These are phyloP conservation scores for Candida nanaspora DNA, from an alignment of 805 yeast species.

Conservation along the genomic window DNA sequence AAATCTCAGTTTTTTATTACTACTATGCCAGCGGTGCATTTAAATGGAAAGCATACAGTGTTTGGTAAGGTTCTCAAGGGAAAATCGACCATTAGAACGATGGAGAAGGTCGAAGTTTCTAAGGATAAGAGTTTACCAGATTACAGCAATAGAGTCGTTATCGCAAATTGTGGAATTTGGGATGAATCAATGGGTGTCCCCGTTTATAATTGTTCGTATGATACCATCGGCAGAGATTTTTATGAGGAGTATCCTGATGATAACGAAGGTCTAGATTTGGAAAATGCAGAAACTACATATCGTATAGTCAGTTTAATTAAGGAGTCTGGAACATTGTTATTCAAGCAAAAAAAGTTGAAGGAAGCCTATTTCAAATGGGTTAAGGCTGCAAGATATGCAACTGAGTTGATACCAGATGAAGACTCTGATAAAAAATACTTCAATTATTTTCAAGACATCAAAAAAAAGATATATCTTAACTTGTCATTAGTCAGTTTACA, in stretches of 20 bases:
- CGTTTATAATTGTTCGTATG: constrained; percentile 54
- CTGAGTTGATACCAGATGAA: constrained; percentile 65
- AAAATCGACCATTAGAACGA: constrained; percentile 59
- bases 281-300: constrained; percentile 35
- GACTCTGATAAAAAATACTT: constrained; percentile 52
- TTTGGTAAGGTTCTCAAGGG: constrained; percentile 69
- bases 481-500: constrained; percentile 50
- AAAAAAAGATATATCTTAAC: constrained; percentile 47
- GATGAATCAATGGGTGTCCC: constrained; percentile 44
- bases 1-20: constrained; percentile 68
- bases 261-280: constrained; percentile 50
- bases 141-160: constrained; percentile 34
- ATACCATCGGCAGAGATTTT: constrained; percentile 56
- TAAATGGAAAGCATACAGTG: constrained; percentile 68
- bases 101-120: constrained; percentile 38
- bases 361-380: constrained; percentile 57
- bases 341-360: constrained; percentile 41
- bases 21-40: constrained; percentile 63
- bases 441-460: constrained; percentile 40
- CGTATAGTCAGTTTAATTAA: constrained; percentile 51
- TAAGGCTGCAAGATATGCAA: constrained; percentile 61
- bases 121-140: constrained; percentile 22
- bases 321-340: constrained; percentile 56
- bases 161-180: constrained; percentile 63
- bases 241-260: constrained; percentile 79